A percentile compares a stretch with the other conserved stretches of the same genome.
Conservation (phyloP, 306 rosid genomes). For the Trifolium pratense region DNA sequence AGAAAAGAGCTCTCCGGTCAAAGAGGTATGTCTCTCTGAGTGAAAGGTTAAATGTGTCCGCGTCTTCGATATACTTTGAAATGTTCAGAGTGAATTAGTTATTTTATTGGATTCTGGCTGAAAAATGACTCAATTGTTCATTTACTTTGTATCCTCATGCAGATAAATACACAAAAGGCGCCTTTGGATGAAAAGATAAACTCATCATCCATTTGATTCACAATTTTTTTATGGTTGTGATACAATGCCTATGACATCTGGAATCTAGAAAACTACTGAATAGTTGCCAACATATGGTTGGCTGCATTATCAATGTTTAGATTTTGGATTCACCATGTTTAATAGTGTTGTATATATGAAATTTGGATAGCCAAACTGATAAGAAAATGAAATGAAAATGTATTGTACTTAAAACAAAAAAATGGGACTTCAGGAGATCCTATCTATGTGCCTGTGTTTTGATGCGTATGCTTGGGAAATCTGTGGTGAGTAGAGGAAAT, state of each 20-base stretch:
- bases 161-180: conserved; percentile 34
- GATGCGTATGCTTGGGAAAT: background rate
- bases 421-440: background rate
- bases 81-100: background rate
- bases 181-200: conserved; percentile 28
- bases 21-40: conserved; percentile 52
- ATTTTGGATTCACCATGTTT: background rate
- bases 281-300: background rate
- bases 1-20: conserved; percentile 45
- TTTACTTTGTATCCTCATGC: conserved; percentile 19
- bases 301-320: background rate
- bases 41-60: background rate
- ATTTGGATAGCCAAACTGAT: background rate
- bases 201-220: background rate
- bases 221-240: background rate
- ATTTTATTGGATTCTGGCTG: background rate
- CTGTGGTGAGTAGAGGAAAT: background rate
- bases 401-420: background rate
- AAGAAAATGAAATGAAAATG: background rate
- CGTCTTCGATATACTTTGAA: no score
- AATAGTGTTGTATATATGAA: background rate
- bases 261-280: background rate
- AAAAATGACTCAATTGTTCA: background rate
- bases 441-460: background rate
- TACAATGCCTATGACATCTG: background rate